Evolutionary conservation across 345 rosid species (phyloP).

Genomic region (Eucalyptus marginata): DNA sequence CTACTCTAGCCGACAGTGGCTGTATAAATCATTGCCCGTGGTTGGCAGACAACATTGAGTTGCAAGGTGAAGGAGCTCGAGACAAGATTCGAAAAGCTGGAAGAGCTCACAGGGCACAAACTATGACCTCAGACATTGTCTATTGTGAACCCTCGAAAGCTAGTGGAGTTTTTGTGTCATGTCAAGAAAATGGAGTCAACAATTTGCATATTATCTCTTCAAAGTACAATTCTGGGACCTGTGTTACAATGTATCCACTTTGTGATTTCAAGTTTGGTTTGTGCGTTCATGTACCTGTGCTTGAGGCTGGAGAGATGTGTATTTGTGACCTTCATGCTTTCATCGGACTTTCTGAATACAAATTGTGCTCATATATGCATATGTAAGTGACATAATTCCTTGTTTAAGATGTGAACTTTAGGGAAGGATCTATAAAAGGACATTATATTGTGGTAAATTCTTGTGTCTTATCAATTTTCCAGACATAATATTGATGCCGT

Average conservation of each 20-base stretch:
- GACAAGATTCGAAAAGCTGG: not conserved
- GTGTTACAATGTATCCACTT: not conserved
- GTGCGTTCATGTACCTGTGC: not conserved
- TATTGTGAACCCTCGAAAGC: not conserved
- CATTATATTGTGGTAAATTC: not conserved
- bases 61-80: not conserved
- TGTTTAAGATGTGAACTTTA: not conserved
- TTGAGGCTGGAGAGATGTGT: not conserved
- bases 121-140: not conserved
- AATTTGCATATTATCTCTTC: not conserved
- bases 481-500: not conserved
- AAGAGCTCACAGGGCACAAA: not conserved
- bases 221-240: not conserved
- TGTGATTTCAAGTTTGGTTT: not conserved
- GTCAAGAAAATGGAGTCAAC: not conserved
- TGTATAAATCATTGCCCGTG: not conserved
- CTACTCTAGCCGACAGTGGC: not conserved
- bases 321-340: not conserved
- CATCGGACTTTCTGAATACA: not conserved
- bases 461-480: not conserved
- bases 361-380: not conserved
- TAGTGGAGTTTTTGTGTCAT: not conserved
- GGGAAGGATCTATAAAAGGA: not conserved
- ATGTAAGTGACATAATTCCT: not conserved
- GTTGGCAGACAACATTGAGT: not conserved